These are phyloP conservation scores for Aristolochia contorta DNA, from an alignment of 164 flowering plant species.

Conservation along the genomic window DNA sequence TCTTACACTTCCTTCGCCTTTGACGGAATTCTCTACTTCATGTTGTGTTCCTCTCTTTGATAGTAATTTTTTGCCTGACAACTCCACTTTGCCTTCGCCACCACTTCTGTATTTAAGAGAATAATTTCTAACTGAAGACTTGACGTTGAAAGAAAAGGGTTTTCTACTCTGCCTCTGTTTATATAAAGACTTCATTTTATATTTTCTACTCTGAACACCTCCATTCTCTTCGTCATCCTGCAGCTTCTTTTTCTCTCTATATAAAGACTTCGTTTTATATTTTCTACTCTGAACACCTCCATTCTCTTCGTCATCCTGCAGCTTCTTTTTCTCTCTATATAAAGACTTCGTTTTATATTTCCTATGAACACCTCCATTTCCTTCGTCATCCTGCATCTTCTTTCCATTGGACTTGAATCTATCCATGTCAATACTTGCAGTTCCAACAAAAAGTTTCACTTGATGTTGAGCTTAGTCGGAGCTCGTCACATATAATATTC, in stretches of 20 bases:
- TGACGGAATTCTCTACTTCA: too few relatives aligned
- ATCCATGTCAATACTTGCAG: slow-evolving; percentile 5
- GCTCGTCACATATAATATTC: too few relatives aligned
- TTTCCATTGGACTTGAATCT: not conserved
- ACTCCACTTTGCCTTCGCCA: too few relatives aligned
- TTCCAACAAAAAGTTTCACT: slow-evolving; percentile 8
- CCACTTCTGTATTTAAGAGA: too few relatives aligned
- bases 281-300: not conserved
- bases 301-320: slow-evolving; percentile 3
- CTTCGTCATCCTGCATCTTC: slow-evolving; percentile 1
- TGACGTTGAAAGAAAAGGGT: too few relatives aligned
- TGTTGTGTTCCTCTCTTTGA: too few relatives aligned
- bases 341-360: slow-evolving; percentile 12
- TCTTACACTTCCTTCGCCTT: too few relatives aligned
- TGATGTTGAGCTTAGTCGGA: too few relatives aligned
- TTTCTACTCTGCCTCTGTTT: not conserved
- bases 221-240: not conserved
- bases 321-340: not conserved
- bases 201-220: not conserved
- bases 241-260: slow-evolving; percentile 1
- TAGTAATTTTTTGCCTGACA: too few relatives aligned
- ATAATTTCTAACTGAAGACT: too few relatives aligned
- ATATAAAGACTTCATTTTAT: slow-evolving; percentile 12
- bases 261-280: slow-evolving; percentile 11
- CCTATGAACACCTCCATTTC: slow-evolving; percentile 4